phyloP scores from a whole-genome alignment of 768 basidiomycete genomes.

The Leccinellum rugosiceps region DNA sequence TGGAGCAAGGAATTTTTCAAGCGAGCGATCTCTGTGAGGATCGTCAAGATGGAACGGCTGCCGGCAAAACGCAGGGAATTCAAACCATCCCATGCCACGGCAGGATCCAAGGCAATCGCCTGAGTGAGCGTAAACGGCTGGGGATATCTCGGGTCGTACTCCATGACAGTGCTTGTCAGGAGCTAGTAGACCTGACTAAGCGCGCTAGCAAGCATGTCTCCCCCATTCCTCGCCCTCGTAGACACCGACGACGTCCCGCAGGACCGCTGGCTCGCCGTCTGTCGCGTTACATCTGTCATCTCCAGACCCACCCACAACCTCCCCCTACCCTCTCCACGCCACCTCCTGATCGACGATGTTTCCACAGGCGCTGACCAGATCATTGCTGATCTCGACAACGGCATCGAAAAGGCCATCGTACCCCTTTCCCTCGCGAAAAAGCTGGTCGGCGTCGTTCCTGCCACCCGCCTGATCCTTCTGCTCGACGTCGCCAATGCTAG shows the following conservation, averaged over 20 bases:
- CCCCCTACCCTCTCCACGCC: conserved; percentile 36
- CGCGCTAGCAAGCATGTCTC: conserved; percentile 19
- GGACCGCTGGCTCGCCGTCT: conserved; percentile 54
- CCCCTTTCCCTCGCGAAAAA: conserved; percentile 63
- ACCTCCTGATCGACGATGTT: conserved; percentile 54
- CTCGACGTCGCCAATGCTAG: conserved; percentile 72
- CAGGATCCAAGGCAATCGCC: conserved; percentile 60
- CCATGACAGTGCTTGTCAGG: conserved; percentile 39
- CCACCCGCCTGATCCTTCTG: conserved; percentile 70
- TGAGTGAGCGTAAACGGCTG: conserved; percentile 76
- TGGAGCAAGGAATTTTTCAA: conserved; percentile 68
- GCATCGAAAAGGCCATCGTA: conserved; percentile 78
- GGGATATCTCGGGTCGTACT: conserved; percentile 60
- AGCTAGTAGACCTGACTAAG: conserved; percentile 20
- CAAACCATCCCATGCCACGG: conserved; percentile 69
- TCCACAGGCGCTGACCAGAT: conserved; percentile 51
- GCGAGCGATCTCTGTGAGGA: conserved; percentile 62
- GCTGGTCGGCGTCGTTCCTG: conserved; percentile 63
- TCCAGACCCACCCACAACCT: conserved; percentile 37
- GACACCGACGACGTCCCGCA: conserved; percentile 41
- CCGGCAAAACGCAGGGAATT: background rate
- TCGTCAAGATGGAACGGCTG: conserved; percentile 1
- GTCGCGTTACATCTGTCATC: conserved; percentile 77
- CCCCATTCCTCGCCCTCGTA: conserved; percentile 57
- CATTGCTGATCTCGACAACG: conserved; percentile 68